phyloP scores from a whole-genome alignment of 1,284 basidiomycete species.

The Puccinia novopanici region DNA sequence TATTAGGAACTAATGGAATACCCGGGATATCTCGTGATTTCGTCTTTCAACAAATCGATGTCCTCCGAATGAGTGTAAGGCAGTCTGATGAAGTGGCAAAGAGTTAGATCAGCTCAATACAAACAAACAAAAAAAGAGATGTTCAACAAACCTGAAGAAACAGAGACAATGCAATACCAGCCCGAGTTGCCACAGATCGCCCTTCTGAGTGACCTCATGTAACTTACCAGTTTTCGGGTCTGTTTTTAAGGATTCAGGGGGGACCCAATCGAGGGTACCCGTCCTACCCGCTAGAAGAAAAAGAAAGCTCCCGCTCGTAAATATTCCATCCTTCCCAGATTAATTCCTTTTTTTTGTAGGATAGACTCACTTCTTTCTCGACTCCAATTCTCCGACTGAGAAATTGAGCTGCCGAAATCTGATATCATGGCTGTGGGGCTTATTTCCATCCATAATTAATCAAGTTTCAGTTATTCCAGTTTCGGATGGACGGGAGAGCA shows the following conservation, averaged over 20 bases:
- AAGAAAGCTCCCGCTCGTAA: not conserved
- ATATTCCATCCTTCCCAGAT: no score
- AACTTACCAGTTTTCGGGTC: conserved; percentile 65
- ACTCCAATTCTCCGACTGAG: conserved; percentile 55
- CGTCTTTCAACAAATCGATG: conserved; percentile 69
- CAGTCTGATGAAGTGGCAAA: conserved; percentile 62
- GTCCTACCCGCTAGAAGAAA: conserved; percentile 74
- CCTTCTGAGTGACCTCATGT: conserved; percentile 76
- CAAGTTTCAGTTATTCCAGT: not conserved
- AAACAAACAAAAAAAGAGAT: conserved; percentile 64
- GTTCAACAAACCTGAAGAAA: conserved; percentile 66
- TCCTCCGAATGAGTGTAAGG: conserved; percentile 62
- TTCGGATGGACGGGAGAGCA: not conserved
- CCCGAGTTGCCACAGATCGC: conserved; percentile 66
- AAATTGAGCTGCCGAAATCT: conserved; percentile 82
- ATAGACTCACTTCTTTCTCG: conserved; percentile 57
- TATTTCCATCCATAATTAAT: not conserved
- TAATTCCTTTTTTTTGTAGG: no score
- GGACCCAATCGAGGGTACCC: conserved; percentile 74
- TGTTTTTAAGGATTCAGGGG: conserved; percentile 74
- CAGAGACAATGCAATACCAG: conserved; percentile 89
- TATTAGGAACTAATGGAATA: conserved; percentile 58
- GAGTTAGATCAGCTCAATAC: conserved; percentile 65
- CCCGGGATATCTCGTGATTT: conserved; percentile 76
- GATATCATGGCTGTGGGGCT: conserved; percentile 75